Evolutionary conservation across 2,329 filamentous ascomycete species (phyloP).

Genomic region (Uncinocarpus reesii): DNA sequence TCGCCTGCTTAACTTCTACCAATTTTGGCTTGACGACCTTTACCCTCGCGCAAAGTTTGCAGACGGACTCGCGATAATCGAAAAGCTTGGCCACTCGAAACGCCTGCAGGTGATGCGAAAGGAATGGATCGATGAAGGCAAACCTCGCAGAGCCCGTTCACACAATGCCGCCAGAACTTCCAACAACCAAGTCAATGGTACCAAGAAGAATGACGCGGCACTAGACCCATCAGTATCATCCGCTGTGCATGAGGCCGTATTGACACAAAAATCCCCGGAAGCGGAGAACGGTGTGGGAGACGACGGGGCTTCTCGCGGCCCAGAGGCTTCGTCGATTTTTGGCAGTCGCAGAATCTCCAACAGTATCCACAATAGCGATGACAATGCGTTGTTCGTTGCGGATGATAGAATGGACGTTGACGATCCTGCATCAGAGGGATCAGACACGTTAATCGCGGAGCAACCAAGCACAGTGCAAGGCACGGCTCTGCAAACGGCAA

Average conservation of each 20-base stretch:
- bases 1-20: conserved; percentile 77
- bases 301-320: background rate
- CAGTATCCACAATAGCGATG: conserved; percentile 7
- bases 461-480: conserved; percentile 23
- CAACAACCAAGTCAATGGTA: background rate
- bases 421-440: conserved; percentile 4
- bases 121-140: conserved; percentile 71
- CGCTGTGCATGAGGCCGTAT: background rate
- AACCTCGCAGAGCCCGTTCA: conserved; percentile 17
- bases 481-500: no score
- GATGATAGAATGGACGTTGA: conserved; percentile 15
- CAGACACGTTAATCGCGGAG: conserved; percentile 45
- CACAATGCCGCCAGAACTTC: background rate
- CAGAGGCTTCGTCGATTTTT: conserved; percentile 12
- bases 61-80: conserved; percentile 80
- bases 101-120: conserved; percentile 61
- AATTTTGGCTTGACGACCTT: conserved; percentile 91
- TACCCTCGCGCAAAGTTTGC: conserved; percentile 91
- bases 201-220: background rate
- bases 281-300: background rate
- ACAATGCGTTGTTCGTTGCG: conserved; percentile 24
- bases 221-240: background rate
- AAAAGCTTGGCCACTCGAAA: conserved; percentile 84
- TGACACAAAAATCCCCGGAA: background rate
- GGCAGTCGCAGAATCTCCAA: background rate